These are phyloP conservation scores for Turritis glabra DNA, from an alignment of 345 rosid genomes.

Conservation along the genomic window DNA sequence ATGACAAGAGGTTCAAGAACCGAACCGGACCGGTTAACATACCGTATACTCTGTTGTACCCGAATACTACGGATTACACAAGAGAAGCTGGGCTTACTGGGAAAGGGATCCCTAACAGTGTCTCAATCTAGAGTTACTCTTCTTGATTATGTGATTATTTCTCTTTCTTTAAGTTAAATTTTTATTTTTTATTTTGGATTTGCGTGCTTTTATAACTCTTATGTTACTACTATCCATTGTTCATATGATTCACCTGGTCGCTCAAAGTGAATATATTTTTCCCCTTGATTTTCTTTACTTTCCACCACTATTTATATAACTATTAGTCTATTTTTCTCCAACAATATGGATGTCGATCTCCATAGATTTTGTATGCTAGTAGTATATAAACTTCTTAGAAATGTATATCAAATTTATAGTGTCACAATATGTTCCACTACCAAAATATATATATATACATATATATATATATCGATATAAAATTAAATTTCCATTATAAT, in stretches of 20 bases:
- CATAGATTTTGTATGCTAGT: neutral
- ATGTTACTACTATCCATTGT: neutral
- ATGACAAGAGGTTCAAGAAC: slow-evolving; percentile 64
- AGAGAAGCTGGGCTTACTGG: slow-evolving; percentile 74
- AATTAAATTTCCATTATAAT: no score
- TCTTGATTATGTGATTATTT: slow-evolving; percentile 6
- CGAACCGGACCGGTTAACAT: slow-evolving; percentile 72
- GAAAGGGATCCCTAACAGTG: slow-evolving; percentile 87
- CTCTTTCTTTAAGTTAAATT: neutral
- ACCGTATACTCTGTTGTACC: slow-evolving; percentile 79
- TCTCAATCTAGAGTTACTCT: slow-evolving; percentile 57
- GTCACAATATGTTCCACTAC: neutral
- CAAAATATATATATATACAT: no score
- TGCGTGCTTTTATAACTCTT: neutral
- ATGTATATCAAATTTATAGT: neutral
- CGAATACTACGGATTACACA: slow-evolving; percentile 64
- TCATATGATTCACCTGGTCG: slow-evolving; percentile 5
- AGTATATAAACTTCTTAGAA: neutral
- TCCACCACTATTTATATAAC: neutral
- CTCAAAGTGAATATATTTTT: neutral
- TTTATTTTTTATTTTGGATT: neutral
- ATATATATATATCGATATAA: no score
- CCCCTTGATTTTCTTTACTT: neutral
- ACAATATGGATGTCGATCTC: neutral
- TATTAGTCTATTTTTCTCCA: no score